phyloP scores from a whole-genome alignment of 495 filamentous ascomycete genomes.

The Lasiosphaeriaceae sp. region DNA sequence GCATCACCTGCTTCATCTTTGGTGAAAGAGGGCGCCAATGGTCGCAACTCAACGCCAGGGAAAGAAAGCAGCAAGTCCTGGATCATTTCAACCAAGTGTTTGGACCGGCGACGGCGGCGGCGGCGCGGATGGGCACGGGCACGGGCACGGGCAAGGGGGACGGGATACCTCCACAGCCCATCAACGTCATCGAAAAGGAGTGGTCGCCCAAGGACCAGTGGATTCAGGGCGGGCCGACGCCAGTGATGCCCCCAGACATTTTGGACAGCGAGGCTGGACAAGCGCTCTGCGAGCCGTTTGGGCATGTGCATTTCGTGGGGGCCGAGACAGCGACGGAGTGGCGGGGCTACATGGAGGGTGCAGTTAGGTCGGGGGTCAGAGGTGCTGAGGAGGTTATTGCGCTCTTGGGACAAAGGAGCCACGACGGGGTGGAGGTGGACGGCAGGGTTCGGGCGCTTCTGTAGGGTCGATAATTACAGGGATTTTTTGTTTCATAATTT shows the following conservation, averaged over 20 bases:
- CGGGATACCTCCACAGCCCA: neutral
- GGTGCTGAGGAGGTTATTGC: conserved; percentile 34
- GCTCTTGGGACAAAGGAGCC: too few species aligned
- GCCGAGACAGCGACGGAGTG: conserved; percentile 42
- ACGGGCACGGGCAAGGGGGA: neutral
- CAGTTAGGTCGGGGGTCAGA: conserved; percentile 33
- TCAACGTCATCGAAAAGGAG: neutral
- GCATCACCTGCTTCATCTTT: conserved; percentile 40
- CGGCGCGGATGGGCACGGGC: too few species aligned
- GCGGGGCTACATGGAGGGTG: conserved; percentile 52
- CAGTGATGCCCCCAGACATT: conserved; percentile 1
- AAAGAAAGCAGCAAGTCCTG: neutral
- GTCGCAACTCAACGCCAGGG: neutral
- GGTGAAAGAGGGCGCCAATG: conserved; percentile 8
- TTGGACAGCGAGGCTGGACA: conserved; percentile 22
- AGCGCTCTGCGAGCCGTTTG: conserved; percentile 21
- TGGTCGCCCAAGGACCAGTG: neutral
- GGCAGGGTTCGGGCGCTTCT: too few species aligned
- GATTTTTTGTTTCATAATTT: too few species aligned
- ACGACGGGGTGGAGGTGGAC: too few species aligned
- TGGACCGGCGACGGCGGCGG: too few species aligned
- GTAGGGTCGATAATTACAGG: too few species aligned
- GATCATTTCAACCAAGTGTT: conserved; percentile 7
- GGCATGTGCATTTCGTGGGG: conserved; percentile 46
- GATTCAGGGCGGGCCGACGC: neutral